Percentiles rank a stretch among this genome's conserved stretches.
Evolutionary conservation across 257 asterid genomes (phyloP).

Genomic region (Scutellaria galericulata): DNA sequence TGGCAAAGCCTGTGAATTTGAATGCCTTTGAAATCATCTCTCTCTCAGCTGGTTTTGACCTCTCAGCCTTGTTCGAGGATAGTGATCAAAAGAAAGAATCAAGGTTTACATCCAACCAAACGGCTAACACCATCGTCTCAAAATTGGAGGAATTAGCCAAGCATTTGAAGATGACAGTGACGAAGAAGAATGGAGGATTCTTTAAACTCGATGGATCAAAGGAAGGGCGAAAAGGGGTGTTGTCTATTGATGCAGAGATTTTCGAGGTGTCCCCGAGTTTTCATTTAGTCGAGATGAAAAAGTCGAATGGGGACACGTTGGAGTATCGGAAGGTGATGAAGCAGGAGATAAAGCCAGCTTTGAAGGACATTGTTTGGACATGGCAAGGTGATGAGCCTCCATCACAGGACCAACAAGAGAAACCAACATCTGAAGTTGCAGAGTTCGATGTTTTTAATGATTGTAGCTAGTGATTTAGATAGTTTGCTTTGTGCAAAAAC

Average conservation of each 20-base stretch:
- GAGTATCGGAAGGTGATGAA: constrained; percentile 73
- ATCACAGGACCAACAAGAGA: constrained; percentile 26
- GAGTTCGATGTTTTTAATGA: constrained; percentile 10
- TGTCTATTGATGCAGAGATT: constrained; percentile 74
- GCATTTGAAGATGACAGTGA: constrained; percentile 59
- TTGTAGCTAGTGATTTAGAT: not conserved
- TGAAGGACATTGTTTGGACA: constrained; percentile 77
- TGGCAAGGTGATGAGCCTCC: constrained; percentile 66
- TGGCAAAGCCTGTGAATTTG: constrained; percentile 48
- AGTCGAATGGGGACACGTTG: constrained; percentile 67
- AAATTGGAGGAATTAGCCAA: constrained; percentile 73
- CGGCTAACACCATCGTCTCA: constrained; percentile 56
- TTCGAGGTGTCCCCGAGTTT: constrained; percentile 62
- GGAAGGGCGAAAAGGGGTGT: constrained; percentile 63
- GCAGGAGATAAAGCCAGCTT: constrained; percentile 58
- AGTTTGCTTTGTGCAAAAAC: not conserved
- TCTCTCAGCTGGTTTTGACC: constrained; percentile 74
- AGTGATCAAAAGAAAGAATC: constrained; percentile 50
- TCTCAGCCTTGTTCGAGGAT: constrained; percentile 73
- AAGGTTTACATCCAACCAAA: constrained; percentile 62
- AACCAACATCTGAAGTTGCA: constrained; percentile 2
- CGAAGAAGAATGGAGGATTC: constrained; percentile 64
- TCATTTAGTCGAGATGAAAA: constrained; percentile 75
- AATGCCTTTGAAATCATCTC: constrained; percentile 88
- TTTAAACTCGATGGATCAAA: constrained; percentile 59